A percentile compares a stretch with the other conserved stretches of the same genome.
Evolutionary conservation across 331 rosid species (phyloP).

Genomic region (Prunus yedoensis): DNA sequence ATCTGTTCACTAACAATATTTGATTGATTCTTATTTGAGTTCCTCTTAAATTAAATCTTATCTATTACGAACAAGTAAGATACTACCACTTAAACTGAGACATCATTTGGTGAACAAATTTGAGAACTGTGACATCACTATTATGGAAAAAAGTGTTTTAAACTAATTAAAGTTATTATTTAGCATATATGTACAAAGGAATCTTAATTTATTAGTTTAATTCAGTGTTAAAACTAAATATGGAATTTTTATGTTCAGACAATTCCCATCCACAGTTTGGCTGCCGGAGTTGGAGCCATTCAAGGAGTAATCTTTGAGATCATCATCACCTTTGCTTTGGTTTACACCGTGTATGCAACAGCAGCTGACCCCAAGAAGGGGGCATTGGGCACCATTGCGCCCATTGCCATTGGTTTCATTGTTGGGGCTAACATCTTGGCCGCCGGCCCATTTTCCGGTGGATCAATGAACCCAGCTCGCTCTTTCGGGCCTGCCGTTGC

Average conservation of each 20-base stretch:
- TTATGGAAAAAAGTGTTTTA: too few species aligned
- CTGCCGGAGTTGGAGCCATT: constrained; percentile 60
- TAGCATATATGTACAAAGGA: too few species aligned
- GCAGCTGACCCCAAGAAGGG: constrained; percentile 97
- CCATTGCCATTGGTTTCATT: constrained; percentile 85
- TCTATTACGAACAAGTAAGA: too few species aligned
- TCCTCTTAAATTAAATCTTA: too few species aligned
- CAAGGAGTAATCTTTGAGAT: constrained; percentile 76
- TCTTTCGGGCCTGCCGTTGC: constrained; percentile 93
- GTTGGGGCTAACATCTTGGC: constrained; percentile 94
- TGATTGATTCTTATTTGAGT: background rate
- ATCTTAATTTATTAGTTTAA: too few species aligned
- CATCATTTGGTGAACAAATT: background rate
- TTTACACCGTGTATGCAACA: constrained; percentile 88
- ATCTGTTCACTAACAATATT: background rate
- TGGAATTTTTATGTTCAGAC: constrained; percentile 34
- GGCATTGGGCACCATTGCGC: constrained; percentile 73
- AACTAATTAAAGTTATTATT: too few species aligned
- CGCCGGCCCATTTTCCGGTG: constrained; percentile 89
- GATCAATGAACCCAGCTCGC: constrained; percentile 93
- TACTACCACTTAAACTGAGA: too few species aligned
- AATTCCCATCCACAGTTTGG: constrained; percentile 67
- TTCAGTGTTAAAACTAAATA: background rate
- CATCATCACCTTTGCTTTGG: constrained; percentile 74
- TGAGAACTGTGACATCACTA: background rate